Evolutionary conservation across 192 early-diverging fungal species (phyloP).

Genomic region (Linnemannia hyalina): DNA sequence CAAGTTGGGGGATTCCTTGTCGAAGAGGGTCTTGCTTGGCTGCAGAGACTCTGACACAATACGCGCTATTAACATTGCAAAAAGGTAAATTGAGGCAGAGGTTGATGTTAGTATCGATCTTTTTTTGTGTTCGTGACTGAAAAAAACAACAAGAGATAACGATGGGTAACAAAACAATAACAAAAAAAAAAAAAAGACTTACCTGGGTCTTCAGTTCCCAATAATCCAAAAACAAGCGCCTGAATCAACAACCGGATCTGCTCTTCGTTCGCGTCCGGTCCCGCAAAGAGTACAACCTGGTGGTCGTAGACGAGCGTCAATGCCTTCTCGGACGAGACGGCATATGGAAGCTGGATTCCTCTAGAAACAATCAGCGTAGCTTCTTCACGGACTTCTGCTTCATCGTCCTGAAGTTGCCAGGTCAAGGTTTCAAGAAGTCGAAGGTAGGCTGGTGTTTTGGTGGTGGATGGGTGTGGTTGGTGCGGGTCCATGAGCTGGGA

Average conservation of each 20-base stretch:
- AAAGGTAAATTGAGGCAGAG: neutral
- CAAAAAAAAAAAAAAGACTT: conserved; percentile 9
- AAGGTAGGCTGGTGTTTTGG: conserved; percentile 50
- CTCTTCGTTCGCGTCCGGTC: conserved; percentile 25
- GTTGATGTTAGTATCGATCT: neutral
- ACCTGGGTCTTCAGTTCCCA: conserved; percentile 46
- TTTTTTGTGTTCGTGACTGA: neutral
- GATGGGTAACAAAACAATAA: neutral
- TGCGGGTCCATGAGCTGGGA: conserved; percentile 54
- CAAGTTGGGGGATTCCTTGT: conserved; percentile 81
- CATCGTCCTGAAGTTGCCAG: conserved; percentile 82
- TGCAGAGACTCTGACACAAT: conserved; percentile 46
- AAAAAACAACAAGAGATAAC: neutral
- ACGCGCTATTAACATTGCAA: conserved; percentile 33
- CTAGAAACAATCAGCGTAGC: conserved; percentile 71
- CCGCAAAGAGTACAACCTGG: conserved; percentile 48
- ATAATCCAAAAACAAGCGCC: conserved; percentile 26
- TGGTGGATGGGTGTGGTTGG: conserved; percentile 53
- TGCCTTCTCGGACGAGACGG: conserved; percentile 69
- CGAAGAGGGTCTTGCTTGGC: conserved; percentile 77
- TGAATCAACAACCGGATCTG: conserved; percentile 35
- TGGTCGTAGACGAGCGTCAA: conserved; percentile 60
- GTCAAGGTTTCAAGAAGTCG: conserved; percentile 62
- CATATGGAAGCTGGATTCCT: conserved; percentile 67
- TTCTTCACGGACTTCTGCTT: conserved; percentile 79